Evolutionary conservation across 139 green algal species (phyloP).

Genomic region (Chlorella vulgaris): DNA sequence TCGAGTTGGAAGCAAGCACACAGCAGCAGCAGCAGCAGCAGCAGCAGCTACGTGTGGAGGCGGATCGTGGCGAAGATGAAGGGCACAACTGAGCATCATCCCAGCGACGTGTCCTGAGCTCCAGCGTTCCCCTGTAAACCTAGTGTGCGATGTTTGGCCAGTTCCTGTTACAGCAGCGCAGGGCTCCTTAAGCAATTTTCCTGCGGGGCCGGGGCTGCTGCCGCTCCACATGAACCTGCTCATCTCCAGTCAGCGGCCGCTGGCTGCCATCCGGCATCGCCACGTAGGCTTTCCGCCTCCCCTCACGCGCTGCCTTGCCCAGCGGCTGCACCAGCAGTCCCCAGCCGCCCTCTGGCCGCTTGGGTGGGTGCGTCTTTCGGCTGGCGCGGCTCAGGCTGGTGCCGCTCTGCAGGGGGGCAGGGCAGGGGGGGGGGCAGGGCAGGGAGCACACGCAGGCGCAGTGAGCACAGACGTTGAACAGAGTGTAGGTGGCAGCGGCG

Average conservation of each 20-base stretch:
- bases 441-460: no score
- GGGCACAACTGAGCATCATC: no score
- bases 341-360: conserved; percentile 49
- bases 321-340: conserved; percentile 50
- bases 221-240: conserved; percentile 46
- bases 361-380: conserved; percentile 31
- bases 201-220: conserved; percentile 27
- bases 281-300: conserved; percentile 38
- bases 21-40: conserved; percentile 1
- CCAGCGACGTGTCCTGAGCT: no score
- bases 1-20: conserved; percentile 14
- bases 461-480: no score
- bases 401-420: conserved; percentile 31
- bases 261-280: conserved; percentile 41
- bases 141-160: no score
- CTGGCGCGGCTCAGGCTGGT: conserved; percentile 36
- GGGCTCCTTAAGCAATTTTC: conserved; percentile 17
- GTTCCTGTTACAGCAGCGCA: no score
- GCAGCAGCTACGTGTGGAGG: not conserved
- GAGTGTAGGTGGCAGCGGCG: no score
- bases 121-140: no score
- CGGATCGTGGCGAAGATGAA: not conserved
- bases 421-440: no score
- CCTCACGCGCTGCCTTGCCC: conserved; percentile 24
- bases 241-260: conserved; percentile 48